These are phyloP conservation scores for Colletotrichum tofieldiae DNA, from an alignment of 2,329 filamentous ascomycete genomes.

Conservation along the genomic window DNA sequence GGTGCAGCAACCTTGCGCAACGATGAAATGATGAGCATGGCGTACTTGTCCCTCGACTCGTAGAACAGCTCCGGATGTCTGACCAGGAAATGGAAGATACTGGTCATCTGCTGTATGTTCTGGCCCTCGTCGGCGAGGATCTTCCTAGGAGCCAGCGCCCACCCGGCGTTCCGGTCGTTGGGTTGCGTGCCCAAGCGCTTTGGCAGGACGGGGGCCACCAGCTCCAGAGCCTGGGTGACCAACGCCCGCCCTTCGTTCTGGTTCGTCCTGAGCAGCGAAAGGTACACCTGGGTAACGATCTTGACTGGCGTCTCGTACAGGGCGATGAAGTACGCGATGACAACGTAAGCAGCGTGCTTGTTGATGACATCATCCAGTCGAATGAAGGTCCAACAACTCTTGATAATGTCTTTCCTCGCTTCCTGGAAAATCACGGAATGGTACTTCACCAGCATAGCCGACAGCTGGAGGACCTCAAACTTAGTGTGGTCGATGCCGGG, in stretches of 20 bases:
- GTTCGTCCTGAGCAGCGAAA: conserved; percentile 90
- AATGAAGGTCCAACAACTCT: conserved; percentile 99
- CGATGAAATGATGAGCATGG: conserved; percentile 88
- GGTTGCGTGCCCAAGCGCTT: conserved; percentile 81
- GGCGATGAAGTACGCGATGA: conserved; percentile 97
- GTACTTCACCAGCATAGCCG: conserved; percentile 95
- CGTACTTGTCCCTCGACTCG: conserved; percentile 92
- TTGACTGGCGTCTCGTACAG: conserved; percentile 97
- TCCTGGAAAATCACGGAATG: conserved; percentile 91
- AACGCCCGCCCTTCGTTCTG: conserved; percentile 94
- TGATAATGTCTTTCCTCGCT: conserved; percentile 96
- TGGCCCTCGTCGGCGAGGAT: conserved; percentile 95
- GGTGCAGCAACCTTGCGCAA: conserved; percentile 89
- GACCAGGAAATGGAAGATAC: conserved; percentile 97
- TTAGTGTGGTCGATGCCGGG: conserved; percentile 94
- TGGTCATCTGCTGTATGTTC: conserved; percentile 95
- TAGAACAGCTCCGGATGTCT: conserved; percentile 95
- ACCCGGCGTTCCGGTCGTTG: conserved; percentile 83
- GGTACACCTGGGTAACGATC: conserved; percentile 96
- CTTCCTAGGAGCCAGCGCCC: conserved; percentile 91
- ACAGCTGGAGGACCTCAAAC: conserved; percentile 96
- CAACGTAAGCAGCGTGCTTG: conserved; percentile 97
- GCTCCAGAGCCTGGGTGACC: conserved; percentile 92
- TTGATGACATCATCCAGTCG: conserved; percentile 99
- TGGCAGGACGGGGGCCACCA: conserved; percentile 94